These are phyloP conservation scores for Helicostylum pulchrum DNA, from an alignment of 192 early-diverging fungal genomes.

Conservation along the genomic window DNA sequence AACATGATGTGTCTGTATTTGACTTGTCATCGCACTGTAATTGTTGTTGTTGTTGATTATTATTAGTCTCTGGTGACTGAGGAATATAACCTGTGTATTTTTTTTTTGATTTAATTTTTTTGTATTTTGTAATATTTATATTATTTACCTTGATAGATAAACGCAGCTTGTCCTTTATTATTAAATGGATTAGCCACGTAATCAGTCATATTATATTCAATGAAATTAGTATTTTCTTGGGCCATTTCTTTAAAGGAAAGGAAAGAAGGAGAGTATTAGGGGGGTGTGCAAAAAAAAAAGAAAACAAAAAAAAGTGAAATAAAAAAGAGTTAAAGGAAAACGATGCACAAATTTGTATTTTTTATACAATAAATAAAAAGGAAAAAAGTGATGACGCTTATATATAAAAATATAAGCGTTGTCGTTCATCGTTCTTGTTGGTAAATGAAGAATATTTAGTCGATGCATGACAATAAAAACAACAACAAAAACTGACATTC, in stretches of 20 bases:
- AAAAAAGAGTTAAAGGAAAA: not conserved
- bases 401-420: not conserved
- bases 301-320: not conserved
- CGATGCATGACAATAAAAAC: too few species aligned
- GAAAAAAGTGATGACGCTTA: not conserved
- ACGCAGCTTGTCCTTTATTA: not conserved
- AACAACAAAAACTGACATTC: too few species aligned
- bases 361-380: not conserved
- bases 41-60: conserved; percentile 3
- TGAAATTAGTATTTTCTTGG: not conserved
- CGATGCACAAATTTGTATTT: not conserved
- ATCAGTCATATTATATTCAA: not conserved
- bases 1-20: conserved; percentile 10
- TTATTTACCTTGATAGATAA: conserved; percentile 9
- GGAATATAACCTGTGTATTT: conserved; percentile 1
- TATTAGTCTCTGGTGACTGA: conserved; percentile 7
- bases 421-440: not conserved
- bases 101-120: not conserved
- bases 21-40: not conserved
- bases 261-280: conserved; percentile 11
- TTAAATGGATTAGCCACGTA: not conserved
- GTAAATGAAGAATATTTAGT: too few species aligned
- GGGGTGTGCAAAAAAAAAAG: not conserved
- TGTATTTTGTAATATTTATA: not conserved
- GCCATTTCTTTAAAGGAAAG: not conserved